Conservation (phyloP, 2,329 filamentous ascomycete species). For the Diaporthe sp. region DNA sequence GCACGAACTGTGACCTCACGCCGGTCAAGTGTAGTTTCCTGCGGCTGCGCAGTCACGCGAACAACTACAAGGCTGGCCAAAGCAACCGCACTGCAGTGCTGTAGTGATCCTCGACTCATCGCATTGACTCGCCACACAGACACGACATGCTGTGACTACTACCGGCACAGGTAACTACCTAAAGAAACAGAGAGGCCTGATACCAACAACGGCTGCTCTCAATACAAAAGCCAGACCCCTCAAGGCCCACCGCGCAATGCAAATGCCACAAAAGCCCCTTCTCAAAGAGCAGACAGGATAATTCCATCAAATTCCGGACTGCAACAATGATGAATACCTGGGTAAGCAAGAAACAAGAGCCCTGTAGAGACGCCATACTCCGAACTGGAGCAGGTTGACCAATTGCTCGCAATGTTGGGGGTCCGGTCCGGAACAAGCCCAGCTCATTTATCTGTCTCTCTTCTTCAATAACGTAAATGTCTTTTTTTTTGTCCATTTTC, state of each 20-base stretch:
- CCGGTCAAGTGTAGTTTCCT: neutral
- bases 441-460: neutral
- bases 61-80: neutral
- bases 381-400: conserved; percentile 31
- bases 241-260: neutral
- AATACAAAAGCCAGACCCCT: neutral
- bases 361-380: conserved; percentile 40
- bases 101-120: neutral
- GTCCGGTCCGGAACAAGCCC: conserved; percentile 19
- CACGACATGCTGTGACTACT: neutral
- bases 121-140: neutral
- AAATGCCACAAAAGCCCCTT: conserved; percentile 5
- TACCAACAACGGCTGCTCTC: neutral
- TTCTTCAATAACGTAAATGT: neutral
- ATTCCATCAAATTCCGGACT: conserved; percentile 3
- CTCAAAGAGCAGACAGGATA: conserved; percentile 1
- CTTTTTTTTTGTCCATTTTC: neutral
- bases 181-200: neutral
- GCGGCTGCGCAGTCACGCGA: neutral
- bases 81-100: neutral
- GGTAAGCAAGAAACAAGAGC: conserved; percentile 2
- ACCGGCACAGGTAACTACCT: neutral
- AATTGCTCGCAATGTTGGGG: conserved; percentile 10
- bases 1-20: neutral
- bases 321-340: conserved; percentile 4